Base-by-base conservation (phyloP, 805 yeast species). In the Pichia deserticola region DNA sequence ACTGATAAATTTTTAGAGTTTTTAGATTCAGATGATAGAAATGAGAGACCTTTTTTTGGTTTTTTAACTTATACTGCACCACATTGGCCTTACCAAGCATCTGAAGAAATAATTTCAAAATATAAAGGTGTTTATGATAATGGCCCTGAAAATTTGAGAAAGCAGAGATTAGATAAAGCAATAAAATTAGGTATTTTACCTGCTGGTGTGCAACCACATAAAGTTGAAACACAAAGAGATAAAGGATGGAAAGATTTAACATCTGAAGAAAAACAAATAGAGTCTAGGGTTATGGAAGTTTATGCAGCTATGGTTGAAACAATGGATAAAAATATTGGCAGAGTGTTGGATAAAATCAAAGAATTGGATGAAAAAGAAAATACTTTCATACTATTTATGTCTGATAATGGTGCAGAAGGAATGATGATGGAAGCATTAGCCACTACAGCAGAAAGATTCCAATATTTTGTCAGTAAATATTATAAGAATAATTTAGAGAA, bases 41-140 rank as follows among this genome's bases (percentile, higher is more conserved):
- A 57, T 5, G 75, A 65, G n/a, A 64, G 75, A 55, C 84, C 84
- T 9, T 79, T 76, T 53, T 75, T 78, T 50, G 78, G 80, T 4
- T 61, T 68, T 28, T 63, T 80, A 50, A 79, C 84, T 7, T 79
- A 76, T 56, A 78, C 83, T 5, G 84, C 85, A 1, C 85, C 84
- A 3, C 84, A 79, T 58, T 80, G 85, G 84, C 85, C 85, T 10
- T 70, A 72, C 56, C 84, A 79, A 60, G 84, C 84, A 1, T 82
- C 82, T 6, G 61, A 61, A 44, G 75, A 74, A 6, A 58, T 67
- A 7, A 67, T 78, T 45, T 69, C 62, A 5, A 76, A 78, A 51
- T 77, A 79, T 59, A 67, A 68, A 48, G 79, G 79, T 5, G 52
- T 62, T 7, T 75, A 76, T 55, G 73, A 72, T 52, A 66, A 63